Evolutionary conservation across 78 protist genomes (phyloP).

Genomic region (slime mould (Dictyostelium discoideum)): DNA sequence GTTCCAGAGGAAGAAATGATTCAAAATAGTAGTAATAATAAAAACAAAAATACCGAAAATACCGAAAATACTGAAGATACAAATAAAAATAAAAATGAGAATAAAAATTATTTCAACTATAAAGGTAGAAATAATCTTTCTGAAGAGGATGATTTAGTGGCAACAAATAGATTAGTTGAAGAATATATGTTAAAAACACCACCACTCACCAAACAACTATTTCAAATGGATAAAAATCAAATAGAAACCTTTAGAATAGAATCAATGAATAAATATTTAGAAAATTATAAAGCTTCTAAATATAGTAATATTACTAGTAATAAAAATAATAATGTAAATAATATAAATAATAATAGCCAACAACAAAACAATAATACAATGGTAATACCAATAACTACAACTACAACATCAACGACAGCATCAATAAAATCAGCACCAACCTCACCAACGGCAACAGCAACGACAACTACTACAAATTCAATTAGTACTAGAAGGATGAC

Average conservation of each 20-base stretch:
- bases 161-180: neutral
- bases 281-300: neutral
- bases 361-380: neutral
- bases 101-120: neutral
- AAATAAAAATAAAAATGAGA: neutral
- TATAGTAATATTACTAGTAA: neutral
- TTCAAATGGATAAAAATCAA: neutral
- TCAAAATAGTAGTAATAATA: neutral
- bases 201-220: neutral
- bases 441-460: neutral
- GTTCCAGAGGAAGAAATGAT: neutral
- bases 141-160: neutral
- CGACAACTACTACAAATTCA: neutral
- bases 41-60: neutral
- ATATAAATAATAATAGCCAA: neutral
- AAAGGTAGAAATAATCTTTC: neutral
- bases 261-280: neutral
- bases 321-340: neutral
- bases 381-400: neutral
- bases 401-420: neutral
- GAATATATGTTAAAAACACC: slow-evolving; percentile 3
- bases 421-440: neutral
- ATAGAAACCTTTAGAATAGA: neutral
- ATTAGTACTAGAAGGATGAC: neutral
- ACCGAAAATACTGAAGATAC: neutral